Evolutionary conservation across 2,329 filamentous ascomycete species (phyloP), one percentile per base, ranked within the genome.

Genomic region (Phaeosphaeriaceae sp.): DNA sequence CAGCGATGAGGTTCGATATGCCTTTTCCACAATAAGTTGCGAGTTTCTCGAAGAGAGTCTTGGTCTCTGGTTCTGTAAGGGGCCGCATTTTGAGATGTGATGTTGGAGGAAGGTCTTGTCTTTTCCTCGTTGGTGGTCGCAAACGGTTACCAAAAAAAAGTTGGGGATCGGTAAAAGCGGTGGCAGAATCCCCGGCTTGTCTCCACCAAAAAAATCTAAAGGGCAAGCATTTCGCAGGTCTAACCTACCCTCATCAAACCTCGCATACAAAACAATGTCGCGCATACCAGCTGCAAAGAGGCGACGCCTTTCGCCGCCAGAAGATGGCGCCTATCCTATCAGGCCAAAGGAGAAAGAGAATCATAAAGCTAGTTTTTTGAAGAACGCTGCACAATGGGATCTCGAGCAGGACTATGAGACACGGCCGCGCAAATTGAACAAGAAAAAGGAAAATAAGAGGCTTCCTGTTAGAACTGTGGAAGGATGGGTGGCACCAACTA

Each of bases 321-420:
- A 64, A 18, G 59, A 61, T 35, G 56, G 59, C 42, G 64, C 41
- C 37, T 53, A 56, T n/a, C 46, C 53, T 0, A 53, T 52, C 13
- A 50, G 48, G 18, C 39, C 59, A 23, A 46, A 56, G 21, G 52
- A 26, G 23, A 28, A 23, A 12, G 38, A 63, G 30, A 50, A 60
- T 33, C 54, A 62, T 42, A 73, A 73, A 39, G 70, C 72, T 30
- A 81, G 83, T 45, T 92, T 92, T 72, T 83, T 90, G 76, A 84
- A 84, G 64, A 87, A 84, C 65, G 90, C 89, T 5, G 81, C 89
- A 50, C 87, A 86, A 74, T 97, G 93, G 92, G 86, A 96, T 67
- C 82, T 96, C 40, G 94, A 96, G 77, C 89, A 96, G 69, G 88
- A 90, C 72, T 97, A 97, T 79, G 92, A 96, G 74, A 83, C 83